Evolutionary conservation across 2,329 filamentous ascomycete genomes (phyloP), one percentile per base, ranked within the genome.

Genomic region (Whalleya microplaca): DNA sequence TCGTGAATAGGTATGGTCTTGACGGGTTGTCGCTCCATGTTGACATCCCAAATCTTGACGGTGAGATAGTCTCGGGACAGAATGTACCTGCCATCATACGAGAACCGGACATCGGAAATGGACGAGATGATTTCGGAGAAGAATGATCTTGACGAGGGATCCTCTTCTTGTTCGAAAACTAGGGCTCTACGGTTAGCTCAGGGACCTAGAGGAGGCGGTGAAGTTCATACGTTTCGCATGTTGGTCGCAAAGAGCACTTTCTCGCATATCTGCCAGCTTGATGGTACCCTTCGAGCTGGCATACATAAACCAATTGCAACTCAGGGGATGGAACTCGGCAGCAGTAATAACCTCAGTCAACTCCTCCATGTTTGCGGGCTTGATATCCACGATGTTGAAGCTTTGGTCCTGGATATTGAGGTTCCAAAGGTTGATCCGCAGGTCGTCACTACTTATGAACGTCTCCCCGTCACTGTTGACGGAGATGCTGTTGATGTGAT

Each of bases 281-380:
- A 99, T 98, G 37, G 95, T 98, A 59, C 95, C 95, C 77, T 99
- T 99, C 57, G 93, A 97, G 76, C 94, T 98, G 67, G 95, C 95
- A 74, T 98, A 99, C 94, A 99, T 99, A 80, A 99, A 98, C 92
- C 92, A 96, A 77, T 99, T 98, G 83, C 95, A 99, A 80, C 93
- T 96, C 70, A 88, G 82, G 5, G 95, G 95, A 72, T 99, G 95
- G 71, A 99, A 99, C 72, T 99, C 95, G 51, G 95, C 95, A 42
- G 95, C 95, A 12, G 95, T 99, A 72, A 99, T 98, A 66, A 99
- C 95, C 76, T 99, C 95, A 0, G 95, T 99, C 64, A 99, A 82
- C 79, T 99, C 95, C 77, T 99, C 95, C 95, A 99, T 99, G 75
- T 99, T 99, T 41, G 95, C 95, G 8, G 95, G 95, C 77, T 99